These are phyloP conservation scores for Pisolithus thermaeus DNA, from an alignment of 1,284 basidiomycete species.

Conservation along the genomic window DNA sequence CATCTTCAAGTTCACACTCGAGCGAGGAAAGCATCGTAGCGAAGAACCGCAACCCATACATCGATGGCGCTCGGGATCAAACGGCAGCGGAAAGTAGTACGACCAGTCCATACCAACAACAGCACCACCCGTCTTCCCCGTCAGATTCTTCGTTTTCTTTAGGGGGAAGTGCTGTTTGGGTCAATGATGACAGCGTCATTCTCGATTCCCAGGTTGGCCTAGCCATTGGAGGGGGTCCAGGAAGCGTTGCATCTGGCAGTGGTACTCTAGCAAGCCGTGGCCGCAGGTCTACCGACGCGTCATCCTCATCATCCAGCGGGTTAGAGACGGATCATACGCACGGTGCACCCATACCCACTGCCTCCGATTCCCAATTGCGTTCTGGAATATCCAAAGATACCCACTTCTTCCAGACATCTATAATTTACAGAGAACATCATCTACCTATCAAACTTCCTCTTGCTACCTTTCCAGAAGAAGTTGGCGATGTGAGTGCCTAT, in stretches of 20 bases:
- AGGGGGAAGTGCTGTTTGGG: slow-evolving; percentile 74
- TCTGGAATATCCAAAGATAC: slow-evolving; percentile 75
- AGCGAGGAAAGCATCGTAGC: slow-evolving; percentile 60
- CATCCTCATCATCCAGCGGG: slow-evolving; percentile 54
- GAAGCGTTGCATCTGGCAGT: slow-evolving; percentile 30
- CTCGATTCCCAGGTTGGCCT: slow-evolving; percentile 33
- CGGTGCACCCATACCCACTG: slow-evolving; percentile 31
- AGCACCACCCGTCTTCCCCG: slow-evolving; percentile 43
- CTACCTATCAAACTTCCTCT: slow-evolving; percentile 86
- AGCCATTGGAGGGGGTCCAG: slow-evolving; percentile 33
- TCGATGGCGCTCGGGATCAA: slow-evolving; percentile 30
- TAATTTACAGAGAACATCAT: slow-evolving; percentile 73
- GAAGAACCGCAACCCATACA: slow-evolving; percentile 27
- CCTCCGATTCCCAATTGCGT: slow-evolving; percentile 39
- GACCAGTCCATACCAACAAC: slow-evolving; percentile 21
- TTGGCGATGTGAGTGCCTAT: slow-evolving; percentile 76
- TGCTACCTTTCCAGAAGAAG: slow-evolving; percentile 85
- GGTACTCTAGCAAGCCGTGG: slow-evolving; percentile 42
- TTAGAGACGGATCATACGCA: slow-evolving; percentile 21
- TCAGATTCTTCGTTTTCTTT: slow-evolving; percentile 66
- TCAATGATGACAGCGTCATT: slow-evolving; percentile 59
- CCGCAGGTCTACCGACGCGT: slow-evolving; percentile 65
- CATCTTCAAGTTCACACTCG: slow-evolving; percentile 55
- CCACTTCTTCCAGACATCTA: slow-evolving; percentile 85
- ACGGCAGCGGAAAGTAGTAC: slow-evolving; percentile 37